Evolutionary conservation across 352 stramenopile species (phyloP).

Genomic region (Thalassiosira livingstoniorum): DNA sequence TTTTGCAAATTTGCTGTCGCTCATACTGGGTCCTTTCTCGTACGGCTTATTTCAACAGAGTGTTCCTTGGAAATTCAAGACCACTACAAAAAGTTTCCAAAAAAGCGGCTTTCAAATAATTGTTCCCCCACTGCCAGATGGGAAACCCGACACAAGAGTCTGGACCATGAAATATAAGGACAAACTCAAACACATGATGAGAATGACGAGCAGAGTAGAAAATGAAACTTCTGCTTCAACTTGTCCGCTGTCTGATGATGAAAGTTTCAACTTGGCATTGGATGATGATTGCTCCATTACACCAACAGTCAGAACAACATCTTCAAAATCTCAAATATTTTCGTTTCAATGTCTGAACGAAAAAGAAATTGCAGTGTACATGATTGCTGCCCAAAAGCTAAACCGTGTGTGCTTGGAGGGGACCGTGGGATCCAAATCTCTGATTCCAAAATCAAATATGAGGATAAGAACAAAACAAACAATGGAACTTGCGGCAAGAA

Average conservation of each 20-base stretch:
- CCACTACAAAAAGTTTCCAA: conserved; percentile 3
- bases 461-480: conserved; percentile 6
- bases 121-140: conserved; percentile 7
- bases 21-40: neutral
- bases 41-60: neutral
- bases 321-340: conserved; percentile 20
- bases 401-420: neutral
- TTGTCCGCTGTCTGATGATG: neutral
- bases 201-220: conserved; percentile 3
- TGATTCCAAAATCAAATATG: conserved; percentile 1
- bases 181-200: conserved; percentile 18
- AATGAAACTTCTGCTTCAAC: conserved; percentile 7
- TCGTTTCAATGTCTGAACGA: conserved; percentile 17
- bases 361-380: conserved; percentile 24
- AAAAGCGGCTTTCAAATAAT: conserved; percentile 33
- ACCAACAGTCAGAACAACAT: neutral
- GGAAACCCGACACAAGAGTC: conserved; percentile 17
- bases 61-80: conserved; percentile 35
- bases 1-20: neutral
- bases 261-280: neutral
- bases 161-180: conserved; percentile 16
- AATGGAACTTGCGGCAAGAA: conserved; percentile 21
- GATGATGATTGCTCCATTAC: neutral
- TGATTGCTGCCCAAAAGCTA: conserved; percentile 8
- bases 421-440: neutral